Conservation (phyloP, 768 basidiomycete genomes). For the Agrocybe praecox region DNA sequence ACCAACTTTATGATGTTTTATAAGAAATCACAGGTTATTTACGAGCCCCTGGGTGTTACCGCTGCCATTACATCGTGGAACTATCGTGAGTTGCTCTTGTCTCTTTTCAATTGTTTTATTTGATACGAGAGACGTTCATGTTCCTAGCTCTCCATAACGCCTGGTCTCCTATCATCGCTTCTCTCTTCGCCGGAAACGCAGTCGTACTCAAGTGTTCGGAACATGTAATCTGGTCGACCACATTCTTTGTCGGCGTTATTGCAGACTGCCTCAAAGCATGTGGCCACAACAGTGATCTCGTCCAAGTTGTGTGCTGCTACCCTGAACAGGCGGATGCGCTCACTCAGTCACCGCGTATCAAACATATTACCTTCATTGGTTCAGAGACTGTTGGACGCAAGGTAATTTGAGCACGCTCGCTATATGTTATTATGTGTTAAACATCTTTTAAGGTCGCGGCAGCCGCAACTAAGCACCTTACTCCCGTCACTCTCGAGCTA, state of each 20-base stretch:
- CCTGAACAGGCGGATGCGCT: conserved; percentile 85
- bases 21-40: conserved; percentile 78
- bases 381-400: conserved; percentile 78
- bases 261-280: conserved; percentile 75
- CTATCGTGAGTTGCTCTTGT: conserved; percentile 63
- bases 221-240: conserved; percentile 89
- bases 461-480: conserved; percentile 85
- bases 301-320: conserved; percentile 91
- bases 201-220: conserved; percentile 93
- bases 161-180: conserved; percentile 91
- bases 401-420: conserved; percentile 36
- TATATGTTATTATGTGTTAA: not conserved
- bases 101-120: not conserved
- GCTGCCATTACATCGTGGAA: conserved; percentile 96
- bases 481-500: conserved; percentile 91
- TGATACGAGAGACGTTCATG: not conserved
- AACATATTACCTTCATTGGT: conserved; percentile 95
- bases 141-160: conserved; percentile 85
- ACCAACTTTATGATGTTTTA: conserved; percentile 71
- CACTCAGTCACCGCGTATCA: conserved; percentile 77
- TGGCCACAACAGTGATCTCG: conserved; percentile 81
- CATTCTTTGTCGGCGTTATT: conserved; percentile 81
- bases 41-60: conserved; percentile 92
- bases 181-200: conserved; percentile 88
- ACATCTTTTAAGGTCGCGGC: conserved; percentile 60